Base-by-base conservation (phyloP, 2,329 filamentous ascomycete genomes). In the Ramichloridium luteum region DNA sequence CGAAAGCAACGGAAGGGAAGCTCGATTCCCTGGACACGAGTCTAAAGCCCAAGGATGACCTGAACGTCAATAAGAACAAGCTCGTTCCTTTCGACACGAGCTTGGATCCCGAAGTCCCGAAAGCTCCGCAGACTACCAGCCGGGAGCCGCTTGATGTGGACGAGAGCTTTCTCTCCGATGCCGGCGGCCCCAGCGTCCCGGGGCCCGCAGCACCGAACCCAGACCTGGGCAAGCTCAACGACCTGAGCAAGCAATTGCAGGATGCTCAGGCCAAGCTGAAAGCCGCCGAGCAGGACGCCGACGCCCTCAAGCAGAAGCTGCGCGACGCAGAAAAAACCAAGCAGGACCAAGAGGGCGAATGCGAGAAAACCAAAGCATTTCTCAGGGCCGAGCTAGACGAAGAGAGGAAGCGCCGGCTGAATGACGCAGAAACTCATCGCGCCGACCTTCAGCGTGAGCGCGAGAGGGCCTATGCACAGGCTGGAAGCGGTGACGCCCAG, bases 341-440 rank as follows among this genome's bases (percentile, higher is more conserved):
- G 20, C 20, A 23, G n/a, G 20, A 23, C 20, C 20, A 23, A n/a
- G 20, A 23, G 20, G 8, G 20, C 20, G 20, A 23, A 23, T 23
- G 20, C n/a, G 20, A 23, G n/a, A n/a, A 8, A 8, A n/a, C 20
- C 20, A 23, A 23, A 23, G 20, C 20, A 23, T n/a, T 8, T 8
- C n/a, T 23, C 8, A 23, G 20, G 20, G 8, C 8, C 20, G 20
- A 23, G 8, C 20, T 23, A n/a, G 20, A 23, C 8, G 20, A 23
- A 23, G 20, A 8, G 20, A 8, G n/a, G n/a, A 8, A n/a, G n/a
- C 20, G 20, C n/a, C 8, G 20, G 20, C 8, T 8, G 20, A n/a
- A 23, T 23, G 20, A 8, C n/a, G n/a, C 20, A 8, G 20, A 23
- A 8, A n/a, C 8, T 8, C 8, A 23, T n/a, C 20, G 8, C 8